Conservation (phyloP, 371 early-diverging fungal species). For the Vairimorpha ceranae region DNA sequence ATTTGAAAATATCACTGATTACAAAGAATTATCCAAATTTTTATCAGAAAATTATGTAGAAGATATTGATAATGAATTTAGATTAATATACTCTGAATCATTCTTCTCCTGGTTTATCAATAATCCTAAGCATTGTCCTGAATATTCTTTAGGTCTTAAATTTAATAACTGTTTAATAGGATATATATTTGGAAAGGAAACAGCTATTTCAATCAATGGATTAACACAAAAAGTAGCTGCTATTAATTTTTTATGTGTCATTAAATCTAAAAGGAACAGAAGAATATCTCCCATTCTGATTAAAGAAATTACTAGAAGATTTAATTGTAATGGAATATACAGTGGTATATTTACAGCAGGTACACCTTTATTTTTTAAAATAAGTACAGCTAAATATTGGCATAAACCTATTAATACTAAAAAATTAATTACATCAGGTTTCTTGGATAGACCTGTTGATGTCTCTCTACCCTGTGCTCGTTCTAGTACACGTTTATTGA, state of each 20-base stretch:
- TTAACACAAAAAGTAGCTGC: conserved; percentile 52
- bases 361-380: conserved; percentile 75
- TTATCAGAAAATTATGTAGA: conserved; percentile 58
- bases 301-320: conserved; percentile 86
- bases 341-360: conserved; percentile 95
- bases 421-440: conserved; percentile 35
- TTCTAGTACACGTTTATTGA: conserved; percentile 19
- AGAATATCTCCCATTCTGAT: conserved; percentile 93
- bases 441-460: conserved; percentile 11
- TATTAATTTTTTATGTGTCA: conserved; percentile 94
- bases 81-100: conserved; percentile 49
- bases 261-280: conserved; percentile 82
- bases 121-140: conserved; percentile 25
- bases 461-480: background rate
- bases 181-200: conserved; percentile 58
- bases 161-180: conserved; percentile 46
- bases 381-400: conserved; percentile 69
- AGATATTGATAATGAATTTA: conserved; percentile 32
- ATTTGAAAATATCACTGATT: conserved; percentile 37
- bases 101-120: conserved; percentile 53
- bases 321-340: conserved; percentile 81
- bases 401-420: conserved; percentile 52
- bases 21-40: conserved; percentile 36
- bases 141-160: conserved; percentile 53
- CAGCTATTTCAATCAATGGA: conserved; percentile 35